A percentile compares a stretch with the other conserved stretches of the same genome.
Conservation (phyloP, 106 monocot species). For the Gastrodia elata region DNA sequence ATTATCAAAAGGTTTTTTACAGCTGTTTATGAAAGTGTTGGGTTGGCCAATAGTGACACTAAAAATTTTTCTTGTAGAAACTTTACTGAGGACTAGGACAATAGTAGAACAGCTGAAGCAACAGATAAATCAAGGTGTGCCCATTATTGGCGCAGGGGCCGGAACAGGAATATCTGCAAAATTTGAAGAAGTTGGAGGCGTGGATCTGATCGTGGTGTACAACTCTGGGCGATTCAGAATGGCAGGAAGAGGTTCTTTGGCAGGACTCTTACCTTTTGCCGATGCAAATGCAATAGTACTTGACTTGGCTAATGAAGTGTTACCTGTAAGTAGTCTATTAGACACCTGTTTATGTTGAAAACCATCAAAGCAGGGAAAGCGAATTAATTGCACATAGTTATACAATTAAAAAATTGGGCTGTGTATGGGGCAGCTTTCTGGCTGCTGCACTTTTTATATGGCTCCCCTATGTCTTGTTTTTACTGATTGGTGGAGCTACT, state of each 20-base stretch:
- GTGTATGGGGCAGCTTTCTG: no score
- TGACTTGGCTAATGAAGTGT: constrained; percentile 96
- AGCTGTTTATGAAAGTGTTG: neutral
- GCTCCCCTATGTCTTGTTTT: no score
- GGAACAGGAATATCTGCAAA: constrained; percentile 97
- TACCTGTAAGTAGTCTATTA: constrained; percentile 89
- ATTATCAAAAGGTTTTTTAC: neutral
- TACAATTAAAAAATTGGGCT: no score
- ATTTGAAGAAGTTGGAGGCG: constrained; percentile 94
- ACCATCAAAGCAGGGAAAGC: no score
- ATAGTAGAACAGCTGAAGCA: constrained; percentile 52
- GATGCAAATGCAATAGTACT: constrained; percentile 97
- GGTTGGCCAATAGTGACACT: no score
- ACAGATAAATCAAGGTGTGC: constrained; percentile 57
- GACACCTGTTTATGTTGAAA: no score
- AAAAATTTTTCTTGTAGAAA: no score
- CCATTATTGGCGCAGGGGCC: constrained; percentile 89
- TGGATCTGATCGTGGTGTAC: constrained; percentile 84
- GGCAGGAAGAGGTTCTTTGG: constrained; percentile 97
- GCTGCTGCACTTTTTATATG: no score
- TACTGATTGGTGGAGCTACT: no score
- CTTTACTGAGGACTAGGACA: constrained; percentile 42
- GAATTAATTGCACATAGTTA: no score
- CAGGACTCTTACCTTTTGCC: constrained; percentile 86
- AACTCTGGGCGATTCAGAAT: constrained; percentile 93